A percentile compares a stretch with the other conserved stretches of the same genome.
phyloP scores from a whole-genome alignment of 2,329 filamentous ascomycete species.

The Delphinella strobiligena region DNA sequence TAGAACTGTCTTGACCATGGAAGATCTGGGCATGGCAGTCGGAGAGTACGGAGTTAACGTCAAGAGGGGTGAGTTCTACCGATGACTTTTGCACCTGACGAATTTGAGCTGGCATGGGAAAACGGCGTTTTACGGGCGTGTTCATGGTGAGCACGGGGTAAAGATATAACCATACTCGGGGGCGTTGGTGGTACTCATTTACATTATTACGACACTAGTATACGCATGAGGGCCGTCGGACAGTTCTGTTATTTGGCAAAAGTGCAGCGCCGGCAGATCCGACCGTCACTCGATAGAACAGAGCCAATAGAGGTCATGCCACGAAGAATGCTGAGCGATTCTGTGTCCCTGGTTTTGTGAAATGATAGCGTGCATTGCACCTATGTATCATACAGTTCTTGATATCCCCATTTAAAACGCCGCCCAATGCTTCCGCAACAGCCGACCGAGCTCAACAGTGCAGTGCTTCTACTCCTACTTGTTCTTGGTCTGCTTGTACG shows the following conservation, averaged over 20 bases:
- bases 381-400: no score
- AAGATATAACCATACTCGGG: no score
- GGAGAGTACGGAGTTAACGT: slow-evolving; percentile 96
- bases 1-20: slow-evolving; percentile 92
- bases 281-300: no score
- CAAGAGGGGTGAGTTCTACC: slow-evolving; percentile 94
- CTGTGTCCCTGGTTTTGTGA: no score
- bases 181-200: no score
- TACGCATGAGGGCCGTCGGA: no score
- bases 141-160: neutral
- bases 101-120: slow-evolving; percentile 1
- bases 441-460: neutral
- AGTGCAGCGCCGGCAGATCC: no score
- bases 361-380: no score
- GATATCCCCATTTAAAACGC: neutral
- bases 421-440: neutral
- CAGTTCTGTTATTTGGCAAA: neutral
- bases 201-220: no score
- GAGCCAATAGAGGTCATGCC: no score
- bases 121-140: slow-evolving; percentile 1
- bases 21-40: slow-evolving; percentile 95
- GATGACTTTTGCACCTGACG: slow-evolving; percentile 42
- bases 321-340: no score
- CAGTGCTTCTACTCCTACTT: slow-evolving; percentile 33
- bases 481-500: slow-evolving; percentile 61